Conservation (phyloP, 2,329 filamentous ascomycete species). For the Fusarium oligoseptatum region DNA sequence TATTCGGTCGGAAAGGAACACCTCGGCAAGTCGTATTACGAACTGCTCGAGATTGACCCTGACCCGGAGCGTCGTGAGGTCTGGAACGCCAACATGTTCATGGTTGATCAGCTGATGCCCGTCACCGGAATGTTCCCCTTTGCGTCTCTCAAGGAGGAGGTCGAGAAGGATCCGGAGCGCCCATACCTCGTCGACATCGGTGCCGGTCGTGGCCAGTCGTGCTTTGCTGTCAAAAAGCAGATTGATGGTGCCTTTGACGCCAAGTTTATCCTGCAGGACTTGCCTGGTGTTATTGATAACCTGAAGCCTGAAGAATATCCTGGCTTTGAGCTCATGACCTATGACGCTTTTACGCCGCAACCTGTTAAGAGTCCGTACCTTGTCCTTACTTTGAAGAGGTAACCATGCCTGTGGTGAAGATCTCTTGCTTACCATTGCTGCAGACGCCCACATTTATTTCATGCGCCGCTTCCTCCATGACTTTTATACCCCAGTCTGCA, state of each 20-base stretch:
- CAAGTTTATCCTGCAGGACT: constrained; percentile 51
- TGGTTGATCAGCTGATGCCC: constrained; percentile 51
- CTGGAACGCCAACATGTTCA: constrained; percentile 52
- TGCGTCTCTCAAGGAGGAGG: constrained; percentile 45
- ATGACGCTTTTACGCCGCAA: constrained; percentile 36
- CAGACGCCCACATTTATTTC: constrained; percentile 52
- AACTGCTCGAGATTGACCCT: constrained; percentile 48
- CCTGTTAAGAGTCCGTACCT: constrained; percentile 39
- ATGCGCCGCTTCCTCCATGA: constrained; percentile 52
- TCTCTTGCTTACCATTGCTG: background rate
- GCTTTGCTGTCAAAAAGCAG: constrained; percentile 47
- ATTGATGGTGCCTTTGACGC: constrained; percentile 39
- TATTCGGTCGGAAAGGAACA: constrained; percentile 49
- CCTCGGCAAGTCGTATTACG: constrained; percentile 52
- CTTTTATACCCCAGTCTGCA: constrained; percentile 49
- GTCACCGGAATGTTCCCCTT: constrained; percentile 54
- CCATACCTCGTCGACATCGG: constrained; percentile 51
- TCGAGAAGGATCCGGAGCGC: constrained; percentile 46
- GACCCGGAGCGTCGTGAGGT: constrained; percentile 47
- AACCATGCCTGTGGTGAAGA: background rate
- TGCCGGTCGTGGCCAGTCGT: constrained; percentile 49
- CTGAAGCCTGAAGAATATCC: constrained; percentile 37
- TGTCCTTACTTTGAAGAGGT: background rate
- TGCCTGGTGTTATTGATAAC: constrained; percentile 48
- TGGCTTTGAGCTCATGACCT: constrained; percentile 46